A percentile compares a stretch with the other conserved stretches of the same genome.
These are phyloP conservation scores for Alternaria arbusti DNA, from an alignment of 2,329 filamentous ascomycete genomes.

Conservation along the genomic window DNA sequence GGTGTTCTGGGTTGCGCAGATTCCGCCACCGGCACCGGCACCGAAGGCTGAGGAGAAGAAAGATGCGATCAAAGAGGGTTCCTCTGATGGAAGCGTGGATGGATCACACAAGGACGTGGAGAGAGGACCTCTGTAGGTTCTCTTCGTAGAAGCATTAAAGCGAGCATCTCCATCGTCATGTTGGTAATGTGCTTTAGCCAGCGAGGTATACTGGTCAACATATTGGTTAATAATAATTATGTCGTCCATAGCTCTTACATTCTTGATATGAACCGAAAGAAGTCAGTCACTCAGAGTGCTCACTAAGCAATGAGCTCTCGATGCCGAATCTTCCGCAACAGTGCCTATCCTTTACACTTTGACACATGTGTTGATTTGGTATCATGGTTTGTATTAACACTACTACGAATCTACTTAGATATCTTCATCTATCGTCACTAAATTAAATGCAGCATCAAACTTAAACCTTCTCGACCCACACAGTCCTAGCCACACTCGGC, in stretches of 20 bases:
- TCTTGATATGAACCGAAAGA: background rate
- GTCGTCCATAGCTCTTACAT: too few relatives aligned
- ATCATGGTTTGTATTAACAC: background rate
- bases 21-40: slow-evolving; percentile 26
- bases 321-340: background rate
- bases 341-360: background rate
- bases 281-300: background rate
- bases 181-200: background rate
- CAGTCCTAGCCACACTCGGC: slow-evolving; percentile 24
- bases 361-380: background rate
- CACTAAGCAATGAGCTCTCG: background rate
- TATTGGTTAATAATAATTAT: background rate
- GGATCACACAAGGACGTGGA: slow-evolving; percentile 25
- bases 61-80: slow-evolving; percentile 12
- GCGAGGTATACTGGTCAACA: background rate
- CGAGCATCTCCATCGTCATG: background rate
- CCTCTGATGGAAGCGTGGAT: slow-evolving; percentile 14
- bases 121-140: slow-evolving; percentile 14
- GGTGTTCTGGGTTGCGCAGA: slow-evolving; percentile 54
- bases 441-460: background rate
- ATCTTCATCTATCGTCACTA: background rate
- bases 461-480: slow-evolving; percentile 9
- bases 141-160: background rate
- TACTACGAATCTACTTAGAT: background rate
- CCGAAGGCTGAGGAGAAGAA: slow-evolving; percentile 20